Evolutionary conservation across 2,329 filamentous ascomycete species (phyloP).

Genomic region (Fusarium guadeloupense): DNA sequence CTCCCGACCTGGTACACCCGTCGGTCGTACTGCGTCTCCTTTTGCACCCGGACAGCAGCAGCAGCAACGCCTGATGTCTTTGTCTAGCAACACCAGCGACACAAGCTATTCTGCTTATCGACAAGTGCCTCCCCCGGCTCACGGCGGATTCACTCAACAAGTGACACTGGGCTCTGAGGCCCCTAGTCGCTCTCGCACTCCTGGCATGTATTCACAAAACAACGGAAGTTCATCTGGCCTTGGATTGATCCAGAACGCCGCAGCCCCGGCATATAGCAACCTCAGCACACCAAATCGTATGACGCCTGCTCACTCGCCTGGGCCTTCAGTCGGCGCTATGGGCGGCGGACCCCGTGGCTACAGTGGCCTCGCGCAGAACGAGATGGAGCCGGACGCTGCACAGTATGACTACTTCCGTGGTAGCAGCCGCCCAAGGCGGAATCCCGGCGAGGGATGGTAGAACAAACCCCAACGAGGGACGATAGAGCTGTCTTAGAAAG

Average conservation of each 20-base stretch:
- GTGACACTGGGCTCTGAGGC: conserved; percentile 36
- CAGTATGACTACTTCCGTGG: conserved; percentile 68
- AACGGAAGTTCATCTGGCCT: conserved; percentile 65
- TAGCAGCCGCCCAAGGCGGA: conserved; percentile 40
- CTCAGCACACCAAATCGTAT: conserved; percentile 34
- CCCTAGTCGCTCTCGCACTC: conserved; percentile 52
- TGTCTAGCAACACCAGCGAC: conserved; percentile 39
- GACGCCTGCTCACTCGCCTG: conserved; percentile 45
- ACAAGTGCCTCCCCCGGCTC: conserved; percentile 10
- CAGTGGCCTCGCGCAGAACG: conserved; percentile 65
- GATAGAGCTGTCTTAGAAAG: conserved; percentile 41
- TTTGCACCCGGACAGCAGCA: conserved; percentile 45
- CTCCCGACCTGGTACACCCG: conserved; percentile 63
- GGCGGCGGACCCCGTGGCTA: conserved; percentile 69
- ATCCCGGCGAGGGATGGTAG: conserved; percentile 54
- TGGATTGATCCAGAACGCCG: conserved; percentile 63
- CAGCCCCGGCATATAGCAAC: conserved; percentile 58
- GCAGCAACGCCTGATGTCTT: conserved; percentile 41
- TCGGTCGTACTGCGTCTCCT: conserved; percentile 44
- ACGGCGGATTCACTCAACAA: conserved; percentile 40
- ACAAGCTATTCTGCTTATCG: conserved; percentile 46
- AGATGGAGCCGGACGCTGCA: conserved; percentile 56
- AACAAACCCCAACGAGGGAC: conserved; percentile 50
- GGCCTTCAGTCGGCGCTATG: conserved; percentile 60
- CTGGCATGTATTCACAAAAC: conserved; percentile 57